A percentile compares a stretch with the other conserved stretches of the same genome.
Conservation (phyloP, 106 monocot species). For the Dioscorea dumetorum region DNA sequence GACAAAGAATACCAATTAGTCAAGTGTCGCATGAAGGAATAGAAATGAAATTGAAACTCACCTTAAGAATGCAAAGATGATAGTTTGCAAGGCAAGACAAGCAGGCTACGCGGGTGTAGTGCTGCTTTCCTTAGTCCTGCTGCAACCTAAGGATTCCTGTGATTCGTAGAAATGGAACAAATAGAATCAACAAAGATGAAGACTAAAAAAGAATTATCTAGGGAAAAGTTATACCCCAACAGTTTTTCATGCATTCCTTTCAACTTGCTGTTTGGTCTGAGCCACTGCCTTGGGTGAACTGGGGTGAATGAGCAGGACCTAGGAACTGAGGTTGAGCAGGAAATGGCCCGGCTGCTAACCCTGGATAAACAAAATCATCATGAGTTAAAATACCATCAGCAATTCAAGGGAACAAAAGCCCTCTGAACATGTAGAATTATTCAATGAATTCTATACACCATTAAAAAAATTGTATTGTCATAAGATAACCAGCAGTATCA, state of each 20-base stretch:
- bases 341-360: constrained; percentile 7
- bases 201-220: not conserved
- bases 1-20: not conserved
- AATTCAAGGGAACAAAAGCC: too few relatives aligned
- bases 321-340: constrained; percentile 45
- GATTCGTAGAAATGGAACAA: not conserved
- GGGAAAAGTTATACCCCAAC: constrained; percentile 24
- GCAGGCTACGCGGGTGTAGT: constrained; percentile 5
- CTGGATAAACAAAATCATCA: constrained; percentile 1
- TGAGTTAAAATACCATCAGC: too few relatives aligned
- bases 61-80: constrained; percentile 15
- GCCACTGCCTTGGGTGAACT: constrained; percentile 50
- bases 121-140: constrained; percentile 19
- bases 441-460: too few relatives aligned
- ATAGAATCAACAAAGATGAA: not conserved
- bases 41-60: not conserved
- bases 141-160: constrained; percentile 36
- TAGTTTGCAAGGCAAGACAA: constrained; percentile 10
- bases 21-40: not conserved
- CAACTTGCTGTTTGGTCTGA: constrained; percentile 52
- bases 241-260: constrained; percentile 27
- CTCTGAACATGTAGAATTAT: too few relatives aligned
- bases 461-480: too few relatives aligned
- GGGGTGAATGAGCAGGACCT: constrained; percentile 47
- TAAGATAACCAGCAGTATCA: too few relatives aligned